Evolutionary conservation across 768 basidiomycete genomes (phyloP), one percentile per base, ranked within the genome.

Genomic region (Tulasnella sp.): DNA sequence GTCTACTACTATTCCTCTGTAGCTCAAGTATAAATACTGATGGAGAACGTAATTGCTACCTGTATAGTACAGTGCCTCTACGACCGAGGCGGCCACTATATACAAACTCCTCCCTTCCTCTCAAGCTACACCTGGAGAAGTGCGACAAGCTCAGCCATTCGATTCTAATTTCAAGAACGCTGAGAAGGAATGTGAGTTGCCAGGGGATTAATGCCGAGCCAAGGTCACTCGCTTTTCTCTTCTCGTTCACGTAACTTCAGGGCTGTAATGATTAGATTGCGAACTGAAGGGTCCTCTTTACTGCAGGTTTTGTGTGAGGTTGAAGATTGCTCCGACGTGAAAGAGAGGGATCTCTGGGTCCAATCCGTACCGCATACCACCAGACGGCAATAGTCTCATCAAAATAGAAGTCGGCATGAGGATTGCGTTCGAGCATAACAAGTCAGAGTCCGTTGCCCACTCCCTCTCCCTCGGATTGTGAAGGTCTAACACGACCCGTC

Each of bases 401-500:
- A 98, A 97, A 87, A 99, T 99, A 97, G 97, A 99, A 85, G 97
- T 99, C 49, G 97, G 97, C 9, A 99, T 77, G 97, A 99, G 83
- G 97, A 99, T 81, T 99, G 97, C 83, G 82, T 99, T 99, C 79
- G 97, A 99, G 85, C 99, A 99, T 85, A 99, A 99, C 87, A 99
- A 99, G 83, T 97, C 96, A 76, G 99, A 99, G 97, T 94, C 76
- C 79, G 92, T 86, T 40, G 25, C n/a, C n/a, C n/a, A n/a, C 29
- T 31, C 19, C 36, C 29, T 3, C 40, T 11, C 36, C n/a, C 8
- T 70, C 69, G 36, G 12, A 42, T 42, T 15, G 42, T 17, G 14
- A 42, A 6, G 42, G 3, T 17, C 17, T 17, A 42, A 42, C 1
- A 11, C 14, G n/a, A n/a, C 42, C 42, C 17, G 42, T 12, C 11